Evolutionary conservation across 129 eudicot genomes (phyloP), one percentile per base, ranked within the genome.

Genomic region (Flaveria ramosissima): DNA sequence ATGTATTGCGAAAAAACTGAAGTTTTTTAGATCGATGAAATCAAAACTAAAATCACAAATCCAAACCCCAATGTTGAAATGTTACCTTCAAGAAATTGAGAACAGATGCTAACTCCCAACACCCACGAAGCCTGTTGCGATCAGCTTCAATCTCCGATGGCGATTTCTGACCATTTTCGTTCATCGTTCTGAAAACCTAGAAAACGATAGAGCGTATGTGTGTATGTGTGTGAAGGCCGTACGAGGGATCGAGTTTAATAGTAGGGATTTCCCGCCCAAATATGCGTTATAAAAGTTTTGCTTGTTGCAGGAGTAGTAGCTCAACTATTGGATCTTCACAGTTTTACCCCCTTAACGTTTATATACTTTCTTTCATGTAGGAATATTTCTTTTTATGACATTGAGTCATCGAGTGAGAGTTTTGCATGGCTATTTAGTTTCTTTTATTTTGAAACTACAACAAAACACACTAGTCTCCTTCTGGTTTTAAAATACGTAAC

Each of bases 41-140:
- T 13, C 43, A 69, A 39, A 23, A 43, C 23, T 67, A 42, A 51
- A 50, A 66, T 15, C 46, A 72, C 21, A 27, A 68, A 48, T 12
- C 36, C 48, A 63, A n/a, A 26, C 62, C 62, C 26, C 26, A 19
- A 55, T 5, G 19, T n/a, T 8, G 3, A 51, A 69, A 36, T 36
- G 41, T 77, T 86, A 93, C 98, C 71, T 75, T 71, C 46, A 91
- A 70, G 83, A 93, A 93, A 84, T 93, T 87, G 80, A 93, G 91
- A 63, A 93, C 96, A 20, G 98, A 90, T 23, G 98, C 98, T 52
- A 93, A 62, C 91, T 93, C 98, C 91, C 98, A 91, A 20, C 93
- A 86, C 52, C 71, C 77, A 8, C 98, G 97, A 55, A 93, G 98
- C 85, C 60, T 75, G 23, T 12, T 71, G 30, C 84, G 86, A 20